Percentiles rank a stretch among this genome's conserved stretches.
Evolutionary conservation across 106 monocot genomes (phyloP).

Genomic region (Chionographis japonica): DNA sequence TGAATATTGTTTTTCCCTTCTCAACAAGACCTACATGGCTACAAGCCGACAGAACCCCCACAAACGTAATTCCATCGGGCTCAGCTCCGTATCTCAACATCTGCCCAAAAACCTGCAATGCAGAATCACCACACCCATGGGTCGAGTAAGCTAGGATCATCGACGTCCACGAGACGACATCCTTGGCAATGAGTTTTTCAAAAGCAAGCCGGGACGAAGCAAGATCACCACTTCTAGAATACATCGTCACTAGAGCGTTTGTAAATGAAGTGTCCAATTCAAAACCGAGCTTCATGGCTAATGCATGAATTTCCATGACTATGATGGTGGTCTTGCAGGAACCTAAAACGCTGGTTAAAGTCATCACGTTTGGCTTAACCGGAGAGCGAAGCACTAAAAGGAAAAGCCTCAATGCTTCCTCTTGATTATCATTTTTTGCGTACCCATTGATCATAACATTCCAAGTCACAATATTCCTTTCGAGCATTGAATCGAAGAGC

Average conservation of each 20-base stretch:
- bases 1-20: conserved; percentile 33
- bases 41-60: conserved; percentile 34
- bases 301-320: conserved; percentile 19
- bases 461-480: conserved; percentile 35
- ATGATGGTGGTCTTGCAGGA: conserved; percentile 1
- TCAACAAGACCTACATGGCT: conserved; percentile 31
- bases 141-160: conserved; percentile 32
- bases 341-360: conserved; percentile 32
- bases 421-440: conserved; percentile 10
- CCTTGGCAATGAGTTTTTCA: conserved; percentile 18
- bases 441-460: conserved; percentile 38
- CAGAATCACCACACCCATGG: conserved; percentile 25
- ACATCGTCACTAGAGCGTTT: conserved; percentile 37
- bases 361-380: conserved; percentile 17
- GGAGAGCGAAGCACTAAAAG: conserved; percentile 21
- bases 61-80: conserved; percentile 29
- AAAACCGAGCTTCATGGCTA: conserved; percentile 20
- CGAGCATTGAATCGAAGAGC: conserved; percentile 31
- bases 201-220: conserved; percentile 22
- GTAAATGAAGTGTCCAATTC: conserved; percentile 10
- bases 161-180: conserved; percentile 40
- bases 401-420: conserved; percentile 26
- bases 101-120: conserved; percentile 22
- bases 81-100: conserved; percentile 24
- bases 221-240: conserved; percentile 33